Base-by-base conservation (phyloP, 2,329 filamentous ascomycete species). In the Spiromastix sp. region DNA sequence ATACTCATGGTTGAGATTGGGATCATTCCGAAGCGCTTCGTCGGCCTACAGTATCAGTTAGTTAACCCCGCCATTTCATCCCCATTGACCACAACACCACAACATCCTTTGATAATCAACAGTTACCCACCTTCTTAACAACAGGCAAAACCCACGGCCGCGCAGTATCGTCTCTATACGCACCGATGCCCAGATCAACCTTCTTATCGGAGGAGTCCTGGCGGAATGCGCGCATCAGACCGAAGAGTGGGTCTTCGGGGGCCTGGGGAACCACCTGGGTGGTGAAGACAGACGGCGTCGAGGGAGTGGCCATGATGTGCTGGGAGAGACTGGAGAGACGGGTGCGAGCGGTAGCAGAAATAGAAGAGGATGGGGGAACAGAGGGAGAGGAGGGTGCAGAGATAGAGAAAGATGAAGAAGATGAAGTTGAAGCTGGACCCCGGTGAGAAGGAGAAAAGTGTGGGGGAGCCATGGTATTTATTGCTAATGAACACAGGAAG, bases 131-230 rank as follows among this genome's bases (percentile, higher is more conserved):
- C 83, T 93, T 93, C 67, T 85, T 93, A 42, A 96, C 89, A 2
- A 96, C 89, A 13, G 91, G 89, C 44, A 98, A 66, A 42, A 98
- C 79, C 91, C 91, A 98, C 3, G 91, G 91, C 69, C 96, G 96
- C 42, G 86, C 89, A 56, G 87, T 81, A 66, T 96, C 72, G 55
- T 94, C 91, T 57, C 91, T 75, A 66, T 98, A 98, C 40, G 91
- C 91, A 49, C 91, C 91, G 66, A 96, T 74, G 57, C 91, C 87
- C 63, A 98, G 65, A 64, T 98, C 91, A 47, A 98, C 82, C 68
- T 98, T 98, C 61, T 84, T 77, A 39, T 71, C 60, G 38, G 67
- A 71, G 12, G 74, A 65, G 56, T 98, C 91, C 43, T 81, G 82
- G 54, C 78, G 78, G 70, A 80, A 98, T 42, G 85, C 86, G 44